Conservation (phyloP, 1,284 basidiomycete species). For the Microbotryum intermedium region DNA sequence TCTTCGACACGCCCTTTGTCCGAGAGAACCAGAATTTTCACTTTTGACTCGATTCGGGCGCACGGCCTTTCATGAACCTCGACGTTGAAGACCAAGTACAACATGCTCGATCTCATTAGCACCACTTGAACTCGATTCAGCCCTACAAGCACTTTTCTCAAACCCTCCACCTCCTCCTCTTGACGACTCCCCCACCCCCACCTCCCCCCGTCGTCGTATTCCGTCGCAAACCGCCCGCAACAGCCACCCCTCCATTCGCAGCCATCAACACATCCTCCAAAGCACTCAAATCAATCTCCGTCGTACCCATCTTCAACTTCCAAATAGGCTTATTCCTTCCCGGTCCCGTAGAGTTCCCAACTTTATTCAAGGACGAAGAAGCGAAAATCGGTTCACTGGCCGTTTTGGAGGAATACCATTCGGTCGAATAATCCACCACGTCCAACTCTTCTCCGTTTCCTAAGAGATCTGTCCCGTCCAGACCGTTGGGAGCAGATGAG, state of each 20-base stretch:
- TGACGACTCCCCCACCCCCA: slow-evolving; percentile 8
- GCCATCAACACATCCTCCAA: slow-evolving; percentile 1
- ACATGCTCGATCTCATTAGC: no score
- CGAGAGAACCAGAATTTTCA: no score
- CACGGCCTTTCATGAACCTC: no score
- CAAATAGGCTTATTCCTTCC: neutral
- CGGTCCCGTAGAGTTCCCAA: neutral
- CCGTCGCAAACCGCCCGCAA: neutral
- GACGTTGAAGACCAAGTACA: no score
- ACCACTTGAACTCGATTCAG: no score
- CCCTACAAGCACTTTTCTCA: neutral
- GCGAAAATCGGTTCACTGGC: neutral
- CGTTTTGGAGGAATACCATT: slow-evolving; percentile 19
- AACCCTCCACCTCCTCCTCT: slow-evolving; percentile 16
- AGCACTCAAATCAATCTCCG: neutral
- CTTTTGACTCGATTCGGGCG: no score
- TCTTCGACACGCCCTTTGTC: no score
- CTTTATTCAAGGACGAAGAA: neutral
- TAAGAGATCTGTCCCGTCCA: neutral
- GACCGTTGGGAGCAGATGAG: neutral
- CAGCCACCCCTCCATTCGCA: neutral
- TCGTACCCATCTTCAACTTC: neutral
- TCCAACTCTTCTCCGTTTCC: slow-evolving; percentile 10
- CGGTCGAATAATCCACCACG: slow-evolving; percentile 23
- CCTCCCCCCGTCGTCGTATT: neutral